phyloP scores from a whole-genome alignment of 257 asterid genomes.

The Knoxia roxburghii region DNA sequence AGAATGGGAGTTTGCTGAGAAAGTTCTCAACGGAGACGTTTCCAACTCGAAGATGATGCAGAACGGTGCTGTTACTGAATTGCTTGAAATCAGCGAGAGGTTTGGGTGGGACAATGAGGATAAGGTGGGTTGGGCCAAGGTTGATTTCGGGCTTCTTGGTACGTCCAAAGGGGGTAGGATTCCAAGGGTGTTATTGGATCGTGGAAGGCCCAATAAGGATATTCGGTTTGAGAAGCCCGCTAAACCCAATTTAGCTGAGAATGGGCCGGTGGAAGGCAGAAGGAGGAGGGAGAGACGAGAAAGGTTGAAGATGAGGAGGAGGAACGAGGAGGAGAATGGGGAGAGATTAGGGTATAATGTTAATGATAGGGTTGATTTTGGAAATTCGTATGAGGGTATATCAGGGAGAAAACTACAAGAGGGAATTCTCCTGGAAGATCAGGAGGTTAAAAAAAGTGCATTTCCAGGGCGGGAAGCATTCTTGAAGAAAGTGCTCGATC shows the following conservation, averaged over 20 bases:
- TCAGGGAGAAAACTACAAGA: neutral
- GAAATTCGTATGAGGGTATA: neutral
- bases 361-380: constrained; percentile 9
- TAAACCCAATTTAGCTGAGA: neutral
- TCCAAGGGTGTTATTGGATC: constrained; percentile 35
- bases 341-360: constrained; percentile 7
- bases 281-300: constrained; percentile 44
- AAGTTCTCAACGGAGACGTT: constrained; percentile 48
- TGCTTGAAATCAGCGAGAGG: constrained; percentile 61
- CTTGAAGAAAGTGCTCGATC: constrained; percentile 28
- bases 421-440: constrained; percentile 2
- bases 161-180: constrained; percentile 71
- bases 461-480: constrained; percentile 67
- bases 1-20: constrained; percentile 84
- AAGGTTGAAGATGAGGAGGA: constrained; percentile 36
- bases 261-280: constrained; percentile 4
- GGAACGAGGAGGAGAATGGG: neutral
- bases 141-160: constrained; percentile 65
- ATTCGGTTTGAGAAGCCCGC: too few relatives aligned
- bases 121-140: constrained; percentile 60
- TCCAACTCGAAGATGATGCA: constrained; percentile 7
- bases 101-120: constrained; percentile 81
- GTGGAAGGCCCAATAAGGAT: neutral
- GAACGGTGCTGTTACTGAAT: constrained; percentile 38
- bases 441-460: constrained; percentile 20